Evolutionary conservation across 148 eudicot species (phyloP), one percentile per base, ranked within the genome.

Genomic region (Diospyros kaki): DNA sequence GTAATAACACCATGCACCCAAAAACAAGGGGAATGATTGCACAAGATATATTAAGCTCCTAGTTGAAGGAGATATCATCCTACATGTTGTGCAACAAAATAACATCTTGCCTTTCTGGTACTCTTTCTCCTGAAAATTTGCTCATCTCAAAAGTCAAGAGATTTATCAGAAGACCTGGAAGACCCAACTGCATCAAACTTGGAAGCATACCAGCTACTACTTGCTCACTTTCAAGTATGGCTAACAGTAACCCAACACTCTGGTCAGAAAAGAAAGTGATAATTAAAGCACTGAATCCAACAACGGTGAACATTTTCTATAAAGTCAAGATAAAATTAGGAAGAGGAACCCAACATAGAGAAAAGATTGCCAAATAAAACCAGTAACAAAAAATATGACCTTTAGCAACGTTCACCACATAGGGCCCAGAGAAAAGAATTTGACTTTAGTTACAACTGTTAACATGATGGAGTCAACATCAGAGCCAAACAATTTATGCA

Each of bases 131-230:
- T 48, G 73, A 70, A 76, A 93, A 69, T 83, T 88, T 93, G 80
- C 82, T 84, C 83, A 86, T 86, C 85, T 92, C 99, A 73, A 82
- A 84, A 63, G 86, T 82, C 81, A 95, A 78, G 72, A 95, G 94
- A 81, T 80, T 90, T 68, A 93, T 81, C 76, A 95, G 76, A 77
- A 90, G 81, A 66, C 74, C 65, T 58, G 90, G 84, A 76, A 95
- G 89, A 58, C 92, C 94, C 83, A 93, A 83, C 64, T 89, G 90
- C 77, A 87, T 75, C 72, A 95, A 84, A 46, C 77, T 74, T 54
- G 89, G 90, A 52, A 92, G 86, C 73, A 94, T 90, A 74, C 85
- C 53, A 56, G 85, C 69, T 71, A 76, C 81, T 71, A 83, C 86
- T 73, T 82, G 84, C 74, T 85, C 73, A 78, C 88, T 83, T 83